A percentile compares a stretch with the other conserved stretches of the same genome.
Evolutionary conservation across 1,284 basidiomycete species (phyloP).

Genomic region (Flammula alnicola): DNA sequence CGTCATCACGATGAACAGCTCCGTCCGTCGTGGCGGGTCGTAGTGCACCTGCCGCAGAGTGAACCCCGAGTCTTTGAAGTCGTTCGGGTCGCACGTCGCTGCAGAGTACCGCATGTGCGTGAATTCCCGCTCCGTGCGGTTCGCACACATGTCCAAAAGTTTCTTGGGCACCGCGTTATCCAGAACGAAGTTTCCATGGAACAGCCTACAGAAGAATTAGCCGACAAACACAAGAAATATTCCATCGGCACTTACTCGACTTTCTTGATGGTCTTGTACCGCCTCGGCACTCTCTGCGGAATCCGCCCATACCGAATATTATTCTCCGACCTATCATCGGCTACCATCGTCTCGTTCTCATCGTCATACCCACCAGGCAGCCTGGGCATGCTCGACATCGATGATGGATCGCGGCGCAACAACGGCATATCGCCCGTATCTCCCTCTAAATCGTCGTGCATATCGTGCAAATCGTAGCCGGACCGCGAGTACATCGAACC

Average conservation of each 20-base stretch:
- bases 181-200: conserved; percentile 89
- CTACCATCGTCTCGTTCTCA: conserved; percentile 26
- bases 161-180: conserved; percentile 88
- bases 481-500: conserved; percentile 22
- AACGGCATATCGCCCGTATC: conserved; percentile 71
- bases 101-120: conserved; percentile 94
- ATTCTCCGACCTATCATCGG: conserved; percentile 44
- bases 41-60: conserved; percentile 82
- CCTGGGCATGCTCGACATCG: conserved; percentile 21
- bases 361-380: conserved; percentile 49
- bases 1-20: conserved; percentile 73
- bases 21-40: conserved; percentile 84
- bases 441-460: conserved; percentile 39
- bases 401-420: conserved; percentile 49
- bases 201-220: conserved; percentile 56
- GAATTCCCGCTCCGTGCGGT: conserved; percentile 85
- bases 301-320: conserved; percentile 85
- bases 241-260: conserved; percentile 62
- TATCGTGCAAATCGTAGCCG: conserved; percentile 45
- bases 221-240: neutral
- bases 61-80: conserved; percentile 82
- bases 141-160: conserved; percentile 78
- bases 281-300: conserved; percentile 82
- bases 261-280: conserved; percentile 91
- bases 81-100: conserved; percentile 92